Evolutionary conservation across 495 filamentous ascomycete species (phyloP).

Genomic region (Massariosphaeria phaeospora): DNA sequence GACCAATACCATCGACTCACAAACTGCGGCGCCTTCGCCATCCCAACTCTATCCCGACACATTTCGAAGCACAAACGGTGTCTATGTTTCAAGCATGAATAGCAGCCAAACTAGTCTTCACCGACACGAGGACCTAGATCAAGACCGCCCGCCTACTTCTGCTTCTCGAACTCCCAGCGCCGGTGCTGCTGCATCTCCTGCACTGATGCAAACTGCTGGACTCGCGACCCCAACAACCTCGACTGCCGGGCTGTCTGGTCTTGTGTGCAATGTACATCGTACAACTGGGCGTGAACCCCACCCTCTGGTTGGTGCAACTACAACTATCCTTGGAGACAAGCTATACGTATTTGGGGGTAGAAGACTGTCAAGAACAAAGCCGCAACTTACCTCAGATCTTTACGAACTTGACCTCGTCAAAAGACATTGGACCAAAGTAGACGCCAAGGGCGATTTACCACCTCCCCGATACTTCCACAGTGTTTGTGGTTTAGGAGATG

Average conservation of each 20-base stretch:
- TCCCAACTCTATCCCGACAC: conserved; percentile 33
- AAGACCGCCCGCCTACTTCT: conserved; percentile 50
- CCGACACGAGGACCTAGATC: conserved; percentile 47
- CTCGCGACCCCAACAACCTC: conserved; percentile 33
- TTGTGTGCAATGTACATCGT: conserved; percentile 89
- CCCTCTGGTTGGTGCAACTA: conserved; percentile 88
- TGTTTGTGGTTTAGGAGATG: conserved; percentile 86
- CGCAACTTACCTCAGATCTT: conserved; percentile 79
- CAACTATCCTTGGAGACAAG: conserved; percentile 88
- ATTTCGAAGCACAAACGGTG: conserved; percentile 24
- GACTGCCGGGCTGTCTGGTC: conserved; percentile 62
- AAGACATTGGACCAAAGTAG: conserved; percentile 87
- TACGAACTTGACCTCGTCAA: conserved; percentile 90
- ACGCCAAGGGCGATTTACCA: conserved; percentile 77
- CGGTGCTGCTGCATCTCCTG: conserved; percentile 26
- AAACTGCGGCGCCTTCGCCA: conserved; percentile 46
- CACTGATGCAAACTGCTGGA: conserved; percentile 33
- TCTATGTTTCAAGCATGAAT: conserved; percentile 43
- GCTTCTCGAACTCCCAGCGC: conserved; percentile 26
- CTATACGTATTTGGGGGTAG: conserved; percentile 94
- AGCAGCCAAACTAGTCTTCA: conserved; percentile 56
- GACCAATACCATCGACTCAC: conserved; percentile 59
- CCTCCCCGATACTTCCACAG: conserved; percentile 95
- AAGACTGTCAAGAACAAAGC: conserved; percentile 72
- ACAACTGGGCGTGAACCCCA: conserved; percentile 90